Conservation (phyloP, 2,329 filamentous ascomycete species). For the Fusarium illudens region DNA sequence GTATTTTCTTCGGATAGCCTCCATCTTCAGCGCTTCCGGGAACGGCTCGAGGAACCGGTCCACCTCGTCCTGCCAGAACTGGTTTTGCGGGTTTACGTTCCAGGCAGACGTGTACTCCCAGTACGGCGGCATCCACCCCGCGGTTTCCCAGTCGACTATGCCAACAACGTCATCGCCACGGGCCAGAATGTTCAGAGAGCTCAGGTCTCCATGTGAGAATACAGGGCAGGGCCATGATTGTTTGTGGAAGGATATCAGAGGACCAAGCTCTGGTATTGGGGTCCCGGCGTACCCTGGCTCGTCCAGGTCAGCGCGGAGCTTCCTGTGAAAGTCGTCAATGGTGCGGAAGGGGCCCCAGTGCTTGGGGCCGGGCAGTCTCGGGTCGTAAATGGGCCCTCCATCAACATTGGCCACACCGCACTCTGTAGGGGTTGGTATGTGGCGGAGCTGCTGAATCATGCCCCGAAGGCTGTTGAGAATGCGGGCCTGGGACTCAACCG, state of each 20-base stretch:
- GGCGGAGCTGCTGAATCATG: constrained; percentile 17
- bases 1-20: background rate
- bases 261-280: constrained; percentile 17
- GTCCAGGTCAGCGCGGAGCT: background rate
- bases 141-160: constrained; percentile 51
- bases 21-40: background rate
- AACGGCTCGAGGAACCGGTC: background rate
- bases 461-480: background rate
- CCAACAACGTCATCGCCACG: constrained; percentile 53
- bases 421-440: constrained; percentile 18
- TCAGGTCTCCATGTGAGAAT: constrained; percentile 58
- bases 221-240: constrained; percentile 27
- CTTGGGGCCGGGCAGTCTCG: constrained; percentile 26
- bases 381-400: constrained; percentile 37
- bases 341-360: constrained; percentile 40
- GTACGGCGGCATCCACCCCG: constrained; percentile 47
- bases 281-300: constrained; percentile 10
- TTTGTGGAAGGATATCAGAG: constrained; percentile 30
- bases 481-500: background rate
- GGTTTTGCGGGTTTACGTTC: constrained; percentile 18
- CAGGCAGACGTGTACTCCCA: constrained; percentile 45
- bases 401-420: constrained; percentile 21
- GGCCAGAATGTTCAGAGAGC: constrained; percentile 54
- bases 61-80: background rate
- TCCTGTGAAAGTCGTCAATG: constrained; percentile 40